Percentiles rank a stretch among this genome's conserved stretches.
phyloP scores from a whole-genome alignment of 192 early-diverging fungal species.

The Thamnidium elegans region DNA sequence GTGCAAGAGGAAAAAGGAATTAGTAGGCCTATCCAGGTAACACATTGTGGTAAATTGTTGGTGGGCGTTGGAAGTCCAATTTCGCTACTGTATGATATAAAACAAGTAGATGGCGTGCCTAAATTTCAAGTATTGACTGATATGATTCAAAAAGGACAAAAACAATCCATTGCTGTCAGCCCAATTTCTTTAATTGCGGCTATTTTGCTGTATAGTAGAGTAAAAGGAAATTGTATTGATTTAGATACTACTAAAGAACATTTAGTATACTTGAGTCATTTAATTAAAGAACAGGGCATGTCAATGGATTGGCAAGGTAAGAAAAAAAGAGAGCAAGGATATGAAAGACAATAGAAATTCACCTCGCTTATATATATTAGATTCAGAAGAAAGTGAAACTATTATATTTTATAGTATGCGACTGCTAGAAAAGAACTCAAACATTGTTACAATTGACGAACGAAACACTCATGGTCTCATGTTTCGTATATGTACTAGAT shows the following conservation, averaged over 20 bases:
- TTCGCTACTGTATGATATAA: neutral
- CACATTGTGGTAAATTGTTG: constrained; percentile 11
- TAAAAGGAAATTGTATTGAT: constrained; percentile 10
- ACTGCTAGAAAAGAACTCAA: constrained; percentile 8
- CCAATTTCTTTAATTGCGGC: constrained; percentile 13
- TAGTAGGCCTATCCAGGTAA: neutral
- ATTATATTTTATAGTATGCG: constrained; percentile 18
- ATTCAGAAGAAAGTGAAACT: constrained; percentile 16
- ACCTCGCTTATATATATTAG: constrained; percentile 1
- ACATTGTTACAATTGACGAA: constrained; percentile 17
- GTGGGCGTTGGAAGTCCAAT: constrained; percentile 5
- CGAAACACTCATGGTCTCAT: neutral
- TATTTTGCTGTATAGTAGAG: constrained; percentile 17
- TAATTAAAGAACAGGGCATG: constrained; percentile 5
- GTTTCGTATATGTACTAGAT: constrained; percentile 12
- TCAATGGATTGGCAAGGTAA: constrained; percentile 21
- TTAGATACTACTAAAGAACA: constrained; percentile 7
- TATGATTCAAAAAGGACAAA: constrained; percentile 8
- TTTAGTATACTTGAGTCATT: constrained; percentile 1
- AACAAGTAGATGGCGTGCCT: neutral
- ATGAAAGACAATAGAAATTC: neutral
- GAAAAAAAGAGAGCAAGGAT: too few relatives aligned
- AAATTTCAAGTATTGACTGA: neutral
- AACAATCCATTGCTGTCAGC: constrained; percentile 1
- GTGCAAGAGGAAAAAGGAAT: neutral